phyloP scores from a whole-genome alignment of 2,329 filamentous ascomycete genomes.

The Aspergillus eucalypticola region DNA sequence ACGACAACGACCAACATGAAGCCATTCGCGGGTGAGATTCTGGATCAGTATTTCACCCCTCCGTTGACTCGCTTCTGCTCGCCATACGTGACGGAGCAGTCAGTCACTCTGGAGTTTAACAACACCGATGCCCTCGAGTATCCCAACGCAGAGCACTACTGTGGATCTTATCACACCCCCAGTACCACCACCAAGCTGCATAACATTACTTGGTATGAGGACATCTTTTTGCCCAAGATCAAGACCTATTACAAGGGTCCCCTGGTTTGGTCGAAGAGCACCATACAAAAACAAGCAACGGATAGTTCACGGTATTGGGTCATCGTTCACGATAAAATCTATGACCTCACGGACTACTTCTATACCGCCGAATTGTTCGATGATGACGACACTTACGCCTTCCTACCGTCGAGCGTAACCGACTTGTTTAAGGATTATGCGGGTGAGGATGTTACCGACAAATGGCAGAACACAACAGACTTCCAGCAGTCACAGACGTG shows the following conservation, averaged over 20 bases:
- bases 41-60: constrained; percentile 83
- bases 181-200: constrained; percentile 61
- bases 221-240: constrained; percentile 74
- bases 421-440: constrained; percentile 72
- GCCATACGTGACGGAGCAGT: constrained; percentile 65
- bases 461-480: constrained; percentile 57
- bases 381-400: constrained; percentile 61
- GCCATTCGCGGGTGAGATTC: constrained; percentile 72
- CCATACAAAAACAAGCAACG: constrained; percentile 65
- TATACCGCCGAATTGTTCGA: constrained; percentile 66
- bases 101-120: constrained; percentile 52
- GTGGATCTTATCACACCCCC: constrained; percentile 61
- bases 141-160: constrained; percentile 65
- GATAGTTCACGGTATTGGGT: constrained; percentile 74
- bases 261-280: constrained; percentile 67
- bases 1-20: constrained; percentile 67
- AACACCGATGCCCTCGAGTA: constrained; percentile 65
- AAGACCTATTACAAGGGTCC: constrained; percentile 84
- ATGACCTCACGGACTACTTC: constrained; percentile 92
- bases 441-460: constrained; percentile 72
- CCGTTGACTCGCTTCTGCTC: constrained; percentile 75
- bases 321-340: constrained; percentile 72
- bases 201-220: constrained; percentile 72
- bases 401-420: constrained; percentile 69
- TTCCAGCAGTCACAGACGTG: constrained; percentile 73